Base-by-base conservation (phyloP, 345 rosid species). In the Populus euphratica region DNA sequence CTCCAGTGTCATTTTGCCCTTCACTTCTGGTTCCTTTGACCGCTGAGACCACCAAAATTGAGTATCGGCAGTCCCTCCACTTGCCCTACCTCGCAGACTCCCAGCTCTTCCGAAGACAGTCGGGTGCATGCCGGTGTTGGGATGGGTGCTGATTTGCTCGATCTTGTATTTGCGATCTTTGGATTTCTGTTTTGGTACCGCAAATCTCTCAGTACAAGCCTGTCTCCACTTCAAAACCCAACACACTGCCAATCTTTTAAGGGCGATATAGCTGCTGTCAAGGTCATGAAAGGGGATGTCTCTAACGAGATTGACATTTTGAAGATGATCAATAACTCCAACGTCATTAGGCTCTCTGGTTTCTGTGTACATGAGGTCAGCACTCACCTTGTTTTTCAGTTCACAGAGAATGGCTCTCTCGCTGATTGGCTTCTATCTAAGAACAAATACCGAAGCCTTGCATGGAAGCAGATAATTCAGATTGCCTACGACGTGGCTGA, bases 401-500 rank as follows among this genome's bases (percentile, higher is more conserved):
- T 81, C 52, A 90, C 93, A 0, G 91, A 85, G 56, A 92, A 92
- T 43, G 97, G 97, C 14, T 86, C 96, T 36, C 83, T 92, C 44
- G 69, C 85, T 56, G 92, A 93, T 73, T 87, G 93, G 91, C 85
- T 94, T 52, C 97, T 82, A 63, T 63, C 85, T 66, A 8, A 18
- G 13, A 75, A 61, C 5, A 84, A 77, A 79, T n/a, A 61, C 47
- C 74, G 77, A 65, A 33, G 83, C 56, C 86, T 93, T 56, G 54
- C 91, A 0, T 95, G 99, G 99, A 92, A 90, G 82, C 94, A 92
- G 83, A 89, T 98, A 82, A 93, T 88, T 80, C 93, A 88, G 80
- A 86, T 92, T 44, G 94, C 96, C 5, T 70, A 85, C 35, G 91
- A 91, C 69, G 41, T 90, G 10, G 98, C 97, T 1, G 93, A 93